A percentile compares a stretch with the other conserved stretches of the same genome.
Evolutionary conservation across 164 flowering plant genomes (phyloP).

Genomic region (Aristolochia californica): DNA sequence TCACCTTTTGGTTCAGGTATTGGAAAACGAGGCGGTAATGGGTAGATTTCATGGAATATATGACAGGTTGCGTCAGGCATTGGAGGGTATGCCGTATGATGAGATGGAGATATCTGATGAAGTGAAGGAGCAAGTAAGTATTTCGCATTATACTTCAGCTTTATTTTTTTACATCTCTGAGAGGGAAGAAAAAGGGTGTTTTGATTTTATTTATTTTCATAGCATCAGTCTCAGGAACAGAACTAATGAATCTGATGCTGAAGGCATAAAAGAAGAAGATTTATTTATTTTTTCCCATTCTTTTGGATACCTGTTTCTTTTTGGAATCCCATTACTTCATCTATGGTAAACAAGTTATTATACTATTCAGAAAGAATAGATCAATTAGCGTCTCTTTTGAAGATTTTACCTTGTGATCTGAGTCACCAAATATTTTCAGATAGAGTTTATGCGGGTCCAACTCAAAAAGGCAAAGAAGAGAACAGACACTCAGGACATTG

Average conservation of each 20-base stretch:
- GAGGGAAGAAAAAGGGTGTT: too few relatives aligned
- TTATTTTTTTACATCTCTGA: too few relatives aligned
- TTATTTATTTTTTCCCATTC: too few relatives aligned
- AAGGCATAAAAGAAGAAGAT: too few relatives aligned
- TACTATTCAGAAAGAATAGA: too few relatives aligned
- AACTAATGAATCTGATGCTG: too few relatives aligned
- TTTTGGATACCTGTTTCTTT: too few relatives aligned
- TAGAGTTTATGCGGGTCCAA: constrained; percentile 48
- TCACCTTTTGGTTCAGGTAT: constrained; percentile 27
- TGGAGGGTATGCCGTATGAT: constrained; percentile 43
- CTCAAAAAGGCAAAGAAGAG: constrained; percentile 52
- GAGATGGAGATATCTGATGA: constrained; percentile 62
- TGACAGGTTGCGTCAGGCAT: constrained; percentile 38
- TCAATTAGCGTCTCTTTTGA: too few relatives aligned
- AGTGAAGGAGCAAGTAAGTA: constrained; percentile 62
- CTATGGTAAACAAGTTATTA: too few relatives aligned
- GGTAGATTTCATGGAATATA: constrained; percentile 37
- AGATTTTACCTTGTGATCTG: too few relatives aligned
- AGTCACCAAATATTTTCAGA: constrained; percentile 19
- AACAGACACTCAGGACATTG: constrained; percentile 73
- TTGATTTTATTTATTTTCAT: not conserved
- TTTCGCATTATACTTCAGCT: constrained; percentile 1
- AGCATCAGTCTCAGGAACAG: too few relatives aligned
- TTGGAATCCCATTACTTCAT: too few relatives aligned
- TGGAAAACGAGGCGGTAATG: constrained; percentile 49